A percentile compares a stretch with the other conserved stretches of the same genome.
Evolutionary conservation across 176 grass and related monocot genomes (phyloP).

Genomic region (Triticum turgidum): DNA sequence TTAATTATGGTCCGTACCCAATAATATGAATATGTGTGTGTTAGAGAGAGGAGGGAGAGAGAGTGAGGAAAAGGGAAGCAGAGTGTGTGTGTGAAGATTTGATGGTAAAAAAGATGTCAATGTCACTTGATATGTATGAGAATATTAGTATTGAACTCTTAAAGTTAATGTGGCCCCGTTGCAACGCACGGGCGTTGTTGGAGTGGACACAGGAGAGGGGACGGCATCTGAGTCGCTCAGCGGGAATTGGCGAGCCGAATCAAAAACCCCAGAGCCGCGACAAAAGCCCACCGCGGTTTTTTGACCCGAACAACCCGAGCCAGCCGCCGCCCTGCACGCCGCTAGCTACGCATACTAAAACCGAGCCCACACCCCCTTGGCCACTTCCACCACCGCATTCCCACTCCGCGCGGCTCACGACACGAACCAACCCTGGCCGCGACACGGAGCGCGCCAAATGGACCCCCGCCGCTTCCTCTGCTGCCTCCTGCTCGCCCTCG

Average conservation of each 20-base stretch:
- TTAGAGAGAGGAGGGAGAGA: too few relatives aligned
- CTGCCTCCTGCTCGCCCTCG: neutral
- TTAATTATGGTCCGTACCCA: too few relatives aligned
- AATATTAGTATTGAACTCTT: too few relatives aligned
- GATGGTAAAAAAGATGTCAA: too few relatives aligned
- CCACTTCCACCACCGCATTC: neutral
- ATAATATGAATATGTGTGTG: too few relatives aligned
- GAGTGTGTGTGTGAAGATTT: too few relatives aligned
- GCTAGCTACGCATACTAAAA: neutral
- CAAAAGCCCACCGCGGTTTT: neutral
- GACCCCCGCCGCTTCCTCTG: neutral
- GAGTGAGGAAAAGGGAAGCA: too few relatives aligned
- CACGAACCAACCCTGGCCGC: too few relatives aligned
- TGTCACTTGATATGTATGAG: too few relatives aligned
- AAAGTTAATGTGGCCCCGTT: too few relatives aligned
- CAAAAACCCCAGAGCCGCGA: constrained; percentile 22
- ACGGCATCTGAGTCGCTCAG: constrained; percentile 28
- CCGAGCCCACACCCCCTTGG: neutral
- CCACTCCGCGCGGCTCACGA: too few relatives aligned
- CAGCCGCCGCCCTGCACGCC: neutral
- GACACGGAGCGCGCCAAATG: constrained; percentile 17
- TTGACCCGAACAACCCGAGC: neutral
- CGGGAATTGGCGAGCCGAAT: constrained; percentile 15
- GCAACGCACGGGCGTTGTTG: too few relatives aligned
- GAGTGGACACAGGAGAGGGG: neutral